Evolutionary conservation across 2,329 filamentous ascomycete species (phyloP).

Genomic region (Penicillium sp.): DNA sequence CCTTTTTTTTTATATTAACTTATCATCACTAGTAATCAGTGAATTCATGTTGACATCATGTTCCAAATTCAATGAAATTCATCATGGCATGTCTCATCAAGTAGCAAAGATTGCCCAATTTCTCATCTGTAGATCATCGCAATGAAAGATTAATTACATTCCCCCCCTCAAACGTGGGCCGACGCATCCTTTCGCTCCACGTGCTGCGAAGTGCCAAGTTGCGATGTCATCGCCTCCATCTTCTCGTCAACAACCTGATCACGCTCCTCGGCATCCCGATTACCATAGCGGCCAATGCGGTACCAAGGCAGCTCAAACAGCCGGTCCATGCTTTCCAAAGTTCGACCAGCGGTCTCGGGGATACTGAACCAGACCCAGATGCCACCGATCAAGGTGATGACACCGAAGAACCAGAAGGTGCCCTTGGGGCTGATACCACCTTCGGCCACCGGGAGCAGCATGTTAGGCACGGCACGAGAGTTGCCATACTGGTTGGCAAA

Average conservation of each 20-base stretch:
- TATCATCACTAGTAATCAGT: neutral
- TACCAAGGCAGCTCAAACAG: slow-evolving; percentile 76
- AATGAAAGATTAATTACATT: neutral
- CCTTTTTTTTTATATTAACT: neutral
- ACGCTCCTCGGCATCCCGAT: slow-evolving; percentile 35
- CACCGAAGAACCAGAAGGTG: slow-evolving; percentile 77
- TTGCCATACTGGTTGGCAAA: slow-evolving; percentile 81
- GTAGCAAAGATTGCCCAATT: neutral
- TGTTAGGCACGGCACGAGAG: slow-evolving; percentile 72
- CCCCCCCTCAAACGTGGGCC: slow-evolving; percentile 7
- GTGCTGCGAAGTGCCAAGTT: slow-evolving; percentile 23
- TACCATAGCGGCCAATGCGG: slow-evolving; percentile 62
- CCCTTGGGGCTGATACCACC: slow-evolving; percentile 60
- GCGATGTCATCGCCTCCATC: slow-evolving; percentile 24
- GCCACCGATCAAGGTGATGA: slow-evolving; percentile 68
- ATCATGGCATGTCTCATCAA: slow-evolving; percentile 3
- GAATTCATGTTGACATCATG: neutral
- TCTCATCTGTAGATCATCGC: neutral
- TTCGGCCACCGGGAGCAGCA: slow-evolving; percentile 59
- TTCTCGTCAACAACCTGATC: slow-evolving; percentile 34
- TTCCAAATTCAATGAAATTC: neutral
- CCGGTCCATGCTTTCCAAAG: slow-evolving; percentile 65
- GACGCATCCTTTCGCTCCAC: slow-evolving; percentile 24
- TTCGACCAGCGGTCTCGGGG: slow-evolving; percentile 69
- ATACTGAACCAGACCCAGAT: slow-evolving; percentile 73